These are phyloP conservation scores for Xylaria sp. DNA, from an alignment of 2,329 filamentous ascomycete species.

Conservation along the genomic window DNA sequence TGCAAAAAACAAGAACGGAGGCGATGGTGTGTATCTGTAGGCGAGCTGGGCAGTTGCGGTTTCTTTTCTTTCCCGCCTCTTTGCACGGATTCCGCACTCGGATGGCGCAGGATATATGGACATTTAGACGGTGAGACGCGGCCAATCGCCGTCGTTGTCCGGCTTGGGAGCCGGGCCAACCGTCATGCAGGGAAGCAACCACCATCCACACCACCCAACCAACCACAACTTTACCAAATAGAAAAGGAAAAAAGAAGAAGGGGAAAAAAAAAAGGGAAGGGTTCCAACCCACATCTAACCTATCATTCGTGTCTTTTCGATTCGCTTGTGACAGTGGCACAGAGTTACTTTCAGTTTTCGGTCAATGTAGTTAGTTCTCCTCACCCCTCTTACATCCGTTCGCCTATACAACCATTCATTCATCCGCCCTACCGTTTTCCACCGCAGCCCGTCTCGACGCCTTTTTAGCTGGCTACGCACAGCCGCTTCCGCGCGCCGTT, in stretches of 20 bases:
- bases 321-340: conserved; percentile 10
- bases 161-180: conserved; percentile 33
- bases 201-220: conserved; percentile 9
- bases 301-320: conserved; percentile 4
- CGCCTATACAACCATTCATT: not conserved
- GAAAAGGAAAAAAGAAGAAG: conserved; percentile 8
- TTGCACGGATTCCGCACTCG: conserved; percentile 29
- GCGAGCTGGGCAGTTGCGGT: not conserved
- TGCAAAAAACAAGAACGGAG: not conserved
- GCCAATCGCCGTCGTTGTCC: conserved; percentile 35
- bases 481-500: not conserved
- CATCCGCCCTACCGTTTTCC: conserved; percentile 1
- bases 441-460: not conserved
- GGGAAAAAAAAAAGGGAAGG: not conserved
- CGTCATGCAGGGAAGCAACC: conserved; percentile 32
- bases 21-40: conserved; percentile 18
- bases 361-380: not conserved
- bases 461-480: not conserved
- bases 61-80: conserved; percentile 36
- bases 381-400: not conserved
- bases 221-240: conserved; percentile 18
- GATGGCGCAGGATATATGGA: conserved; percentile 34
- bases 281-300: conserved; percentile 9
- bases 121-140: conserved; percentile 38
- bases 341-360: conserved; percentile 8